Percentiles rank a stretch among this genome's conserved stretches.
Conservation (phyloP, 345 rosid species). For the Gossypium mustelinum region DNA sequence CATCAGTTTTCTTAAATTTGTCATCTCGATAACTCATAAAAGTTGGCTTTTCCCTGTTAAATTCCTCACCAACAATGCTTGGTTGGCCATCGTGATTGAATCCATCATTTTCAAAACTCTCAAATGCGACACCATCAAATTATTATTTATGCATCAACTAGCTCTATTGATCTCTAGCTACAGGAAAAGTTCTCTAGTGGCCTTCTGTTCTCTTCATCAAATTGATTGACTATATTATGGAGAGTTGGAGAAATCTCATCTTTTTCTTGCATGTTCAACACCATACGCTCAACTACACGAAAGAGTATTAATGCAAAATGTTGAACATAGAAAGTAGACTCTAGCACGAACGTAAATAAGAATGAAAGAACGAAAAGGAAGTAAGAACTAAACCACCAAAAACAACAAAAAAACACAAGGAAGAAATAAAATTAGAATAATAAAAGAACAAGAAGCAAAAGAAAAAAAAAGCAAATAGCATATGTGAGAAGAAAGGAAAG, state of each 20-base stretch:
- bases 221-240: constrained; percentile 47
- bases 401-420: too few relatives aligned
- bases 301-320: too few relatives aligned
- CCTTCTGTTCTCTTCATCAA: constrained; percentile 70
- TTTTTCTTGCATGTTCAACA: constrained; percentile 48
- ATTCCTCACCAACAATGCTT: constrained; percentile 41
- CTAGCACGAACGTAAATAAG: too few relatives aligned
- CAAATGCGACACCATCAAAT: constrained; percentile 46
- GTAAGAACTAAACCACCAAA: too few relatives aligned
- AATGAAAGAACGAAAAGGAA: too few relatives aligned
- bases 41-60: constrained; percentile 39
- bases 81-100: constrained; percentile 51
- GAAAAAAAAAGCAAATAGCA: too few relatives aligned
- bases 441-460: too few relatives aligned
- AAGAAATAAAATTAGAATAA: too few relatives aligned
- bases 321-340: too few relatives aligned
- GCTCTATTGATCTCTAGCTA: constrained; percentile 35
- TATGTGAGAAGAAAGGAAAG: too few relatives aligned
- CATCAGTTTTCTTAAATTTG: constrained; percentile 55
- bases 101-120: constrained; percentile 40
- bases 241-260: constrained; percentile 84
- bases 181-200: constrained; percentile 46
- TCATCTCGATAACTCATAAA: constrained; percentile 50
- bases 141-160: constrained; percentile 33
- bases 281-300: constrained; percentile 53